These are phyloP conservation scores for Amniculicola lignicola DNA, from an alignment of 495 filamentous ascomycete species.

Conservation along the genomic window DNA sequence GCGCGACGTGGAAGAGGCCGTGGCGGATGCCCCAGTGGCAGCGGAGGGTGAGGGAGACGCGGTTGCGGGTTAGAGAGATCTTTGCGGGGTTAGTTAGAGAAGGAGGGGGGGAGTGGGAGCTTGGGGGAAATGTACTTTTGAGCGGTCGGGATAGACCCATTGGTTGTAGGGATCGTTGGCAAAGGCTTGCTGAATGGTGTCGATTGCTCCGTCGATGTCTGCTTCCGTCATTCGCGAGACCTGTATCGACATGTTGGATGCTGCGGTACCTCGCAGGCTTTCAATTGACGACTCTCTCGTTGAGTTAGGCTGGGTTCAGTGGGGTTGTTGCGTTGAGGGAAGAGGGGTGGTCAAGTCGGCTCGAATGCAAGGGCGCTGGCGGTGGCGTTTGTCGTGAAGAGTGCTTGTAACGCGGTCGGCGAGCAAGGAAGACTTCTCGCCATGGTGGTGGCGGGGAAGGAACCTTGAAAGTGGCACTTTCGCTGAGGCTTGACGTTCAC, in stretches of 20 bases:
- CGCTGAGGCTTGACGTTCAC: too few species aligned
- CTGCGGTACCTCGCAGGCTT: too few species aligned
- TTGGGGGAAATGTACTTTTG: conserved; percentile 45
- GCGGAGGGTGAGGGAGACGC: conserved; percentile 59
- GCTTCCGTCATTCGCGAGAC: conserved; percentile 54
- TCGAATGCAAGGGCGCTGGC: too few species aligned
- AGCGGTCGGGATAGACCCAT: conserved; percentile 57
- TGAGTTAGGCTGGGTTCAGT: too few species aligned
- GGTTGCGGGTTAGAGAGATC: conserved; percentile 57
- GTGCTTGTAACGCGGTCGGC: too few species aligned
- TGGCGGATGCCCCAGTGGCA: conserved; percentile 62
- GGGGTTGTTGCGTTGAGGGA: too few species aligned
- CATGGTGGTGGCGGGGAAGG: too few species aligned
- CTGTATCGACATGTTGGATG: conserved; percentile 41
- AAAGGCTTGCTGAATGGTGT: conserved; percentile 59
- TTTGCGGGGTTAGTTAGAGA: conserved; percentile 35
- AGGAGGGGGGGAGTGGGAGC: neutral
- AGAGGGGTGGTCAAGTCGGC: too few species aligned
- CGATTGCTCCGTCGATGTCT: conserved; percentile 61
- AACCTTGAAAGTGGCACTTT: too few species aligned
- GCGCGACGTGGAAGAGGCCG: conserved; percentile 63
- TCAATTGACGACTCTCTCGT: too few species aligned
- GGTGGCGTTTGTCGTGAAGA: too few species aligned
- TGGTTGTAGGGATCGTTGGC: conserved; percentile 63
- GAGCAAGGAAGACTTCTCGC: too few species aligned